A percentile compares a stretch with the other conserved stretches of the same genome.
Evolutionary conservation across 2,329 filamentous ascomycete species (phyloP).

Genomic region (Dendrostoma leiphaemia): DNA sequence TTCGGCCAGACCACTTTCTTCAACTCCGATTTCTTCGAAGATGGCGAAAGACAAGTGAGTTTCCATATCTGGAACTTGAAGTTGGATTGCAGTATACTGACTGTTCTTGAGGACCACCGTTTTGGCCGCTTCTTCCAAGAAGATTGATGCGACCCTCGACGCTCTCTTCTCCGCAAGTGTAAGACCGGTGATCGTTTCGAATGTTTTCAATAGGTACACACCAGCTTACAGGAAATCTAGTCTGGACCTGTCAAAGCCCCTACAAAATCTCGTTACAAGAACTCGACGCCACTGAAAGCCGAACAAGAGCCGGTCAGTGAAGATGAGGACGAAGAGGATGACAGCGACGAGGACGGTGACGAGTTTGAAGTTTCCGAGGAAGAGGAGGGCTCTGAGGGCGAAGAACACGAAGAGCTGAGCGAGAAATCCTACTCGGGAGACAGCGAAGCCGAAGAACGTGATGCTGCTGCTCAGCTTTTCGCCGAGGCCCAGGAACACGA

Average conservation of each 20-base stretch:
- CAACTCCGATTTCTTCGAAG: neutral
- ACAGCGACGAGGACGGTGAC: constrained; percentile 28
- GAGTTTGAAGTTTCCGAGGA: constrained; percentile 40
- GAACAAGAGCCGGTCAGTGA: constrained; percentile 18
- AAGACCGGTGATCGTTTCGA: constrained; percentile 34
- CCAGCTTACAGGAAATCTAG: constrained; percentile 29
- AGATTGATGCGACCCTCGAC: constrained; percentile 66
- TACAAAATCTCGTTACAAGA: constrained; percentile 43
- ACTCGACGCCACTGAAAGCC: constrained; percentile 31
- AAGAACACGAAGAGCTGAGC: constrained; percentile 35
- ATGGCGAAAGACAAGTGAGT: constrained; percentile 19
- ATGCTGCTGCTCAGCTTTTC: constrained; percentile 32
- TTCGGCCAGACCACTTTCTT: neutral
- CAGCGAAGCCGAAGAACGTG: constrained; percentile 28
- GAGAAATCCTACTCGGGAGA: constrained; percentile 26
- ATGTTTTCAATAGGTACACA: neutral
- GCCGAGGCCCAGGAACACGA: constrained; percentile 37
- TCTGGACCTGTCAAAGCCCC: constrained; percentile 50
- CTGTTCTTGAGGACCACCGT: constrained; percentile 32
- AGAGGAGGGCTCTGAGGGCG: constrained; percentile 38
- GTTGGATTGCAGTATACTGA: neutral
- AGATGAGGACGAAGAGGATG: constrained; percentile 26
- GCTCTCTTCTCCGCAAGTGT: constrained; percentile 73
- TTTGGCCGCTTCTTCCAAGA: constrained; percentile 47
- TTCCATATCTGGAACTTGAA: too few relatives aligned